Evolutionary conservation across 345 rosid genomes (phyloP).

Genomic region (Hirschfeldia incana): DNA sequence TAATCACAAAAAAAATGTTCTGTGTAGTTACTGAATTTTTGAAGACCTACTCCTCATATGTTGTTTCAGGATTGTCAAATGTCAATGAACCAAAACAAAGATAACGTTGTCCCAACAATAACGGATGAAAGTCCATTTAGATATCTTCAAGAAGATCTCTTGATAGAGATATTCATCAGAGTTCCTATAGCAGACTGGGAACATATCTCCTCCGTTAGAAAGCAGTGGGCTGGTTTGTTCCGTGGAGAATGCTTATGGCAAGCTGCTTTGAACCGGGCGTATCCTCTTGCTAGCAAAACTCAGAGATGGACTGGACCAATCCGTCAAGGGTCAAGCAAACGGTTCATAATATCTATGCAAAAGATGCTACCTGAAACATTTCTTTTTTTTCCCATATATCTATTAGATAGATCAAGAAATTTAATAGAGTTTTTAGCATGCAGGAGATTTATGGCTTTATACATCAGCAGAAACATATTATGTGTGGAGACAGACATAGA

Average conservation of each 20-base stretch:
- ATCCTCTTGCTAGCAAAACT: conserved; percentile 54
- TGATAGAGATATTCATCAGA: conserved; percentile 73
- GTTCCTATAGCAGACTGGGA: conserved; percentile 68
- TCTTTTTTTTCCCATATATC: neutral
- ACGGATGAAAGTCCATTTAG: conserved; percentile 46
- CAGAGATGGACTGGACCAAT: conserved; percentile 89
- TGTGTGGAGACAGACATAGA: conserved; percentile 55
- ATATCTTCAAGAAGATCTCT: conserved; percentile 76
- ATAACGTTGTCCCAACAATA: conserved; percentile 27
- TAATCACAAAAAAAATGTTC: neutral
- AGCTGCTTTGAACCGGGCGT: conserved; percentile 62
- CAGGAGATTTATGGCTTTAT: conserved; percentile 80
- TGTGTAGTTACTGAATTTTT: neutral
- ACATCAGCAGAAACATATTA: conserved; percentile 62
- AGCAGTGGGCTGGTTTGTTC: conserved; percentile 72
- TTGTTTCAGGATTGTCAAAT: conserved; percentile 45
- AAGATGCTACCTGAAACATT: neutral
- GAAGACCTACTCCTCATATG: neutral
- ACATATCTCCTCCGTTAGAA: conserved; percentile 60
- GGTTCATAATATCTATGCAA: conserved; percentile 39
- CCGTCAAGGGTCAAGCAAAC: conserved; percentile 63
- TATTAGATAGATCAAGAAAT: neutral
- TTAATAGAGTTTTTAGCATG: conserved; percentile 26
- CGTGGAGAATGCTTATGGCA: conserved; percentile 83
- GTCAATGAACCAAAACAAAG: conserved; percentile 49